phyloP scores from a whole-genome alignment of 2,329 filamentous ascomycete genomes.

The Fusarium domesticum region DNA sequence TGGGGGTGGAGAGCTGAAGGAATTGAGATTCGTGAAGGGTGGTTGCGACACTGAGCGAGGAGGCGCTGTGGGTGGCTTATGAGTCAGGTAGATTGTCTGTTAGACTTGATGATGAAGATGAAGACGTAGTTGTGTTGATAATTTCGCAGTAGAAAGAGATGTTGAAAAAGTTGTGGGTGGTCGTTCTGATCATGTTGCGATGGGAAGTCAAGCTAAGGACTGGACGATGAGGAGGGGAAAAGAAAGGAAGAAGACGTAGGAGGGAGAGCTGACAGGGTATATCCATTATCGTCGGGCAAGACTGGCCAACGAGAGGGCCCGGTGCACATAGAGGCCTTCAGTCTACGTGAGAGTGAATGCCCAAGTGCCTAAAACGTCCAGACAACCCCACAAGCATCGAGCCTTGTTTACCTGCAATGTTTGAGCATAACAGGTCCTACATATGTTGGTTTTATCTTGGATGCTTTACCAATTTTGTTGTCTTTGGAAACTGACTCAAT shows the following conservation, averaged over 20 bases:
- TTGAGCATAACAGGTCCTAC: no score
- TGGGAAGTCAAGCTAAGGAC: conserved; percentile 15
- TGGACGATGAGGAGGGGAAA: conserved; percentile 14
- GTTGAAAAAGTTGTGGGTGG: conserved; percentile 16
- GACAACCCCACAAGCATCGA: not conserved
- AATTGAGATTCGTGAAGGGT: conserved; percentile 1
- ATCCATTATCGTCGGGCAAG: conserved; percentile 24
- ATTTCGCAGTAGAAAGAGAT: conserved; percentile 21
- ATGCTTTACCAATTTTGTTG: no score
- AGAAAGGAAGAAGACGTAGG: conserved; percentile 9
- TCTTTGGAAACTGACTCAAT: no score
- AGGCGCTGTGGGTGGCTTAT: no score
- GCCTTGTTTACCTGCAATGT: no score
- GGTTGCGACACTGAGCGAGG: conserved; percentile 1
- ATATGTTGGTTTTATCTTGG: no score
- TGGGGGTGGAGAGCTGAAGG: conserved; percentile 2
- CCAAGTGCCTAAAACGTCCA: conserved; percentile 4
- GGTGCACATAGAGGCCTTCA: not conserved
- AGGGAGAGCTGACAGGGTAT: conserved; percentile 15
- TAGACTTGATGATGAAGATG: conserved; percentile 8
- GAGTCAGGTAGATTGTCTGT: conserved; percentile 21
- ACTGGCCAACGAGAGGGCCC: no score
- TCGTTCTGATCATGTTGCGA: conserved; percentile 27
- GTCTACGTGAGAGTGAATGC: conserved; percentile 1
- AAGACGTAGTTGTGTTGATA: conserved; percentile 13